Evolutionary conservation across 805 yeast species (phyloP).

Genomic region (Cyberlindnera euphorbiiphila): DNA sequence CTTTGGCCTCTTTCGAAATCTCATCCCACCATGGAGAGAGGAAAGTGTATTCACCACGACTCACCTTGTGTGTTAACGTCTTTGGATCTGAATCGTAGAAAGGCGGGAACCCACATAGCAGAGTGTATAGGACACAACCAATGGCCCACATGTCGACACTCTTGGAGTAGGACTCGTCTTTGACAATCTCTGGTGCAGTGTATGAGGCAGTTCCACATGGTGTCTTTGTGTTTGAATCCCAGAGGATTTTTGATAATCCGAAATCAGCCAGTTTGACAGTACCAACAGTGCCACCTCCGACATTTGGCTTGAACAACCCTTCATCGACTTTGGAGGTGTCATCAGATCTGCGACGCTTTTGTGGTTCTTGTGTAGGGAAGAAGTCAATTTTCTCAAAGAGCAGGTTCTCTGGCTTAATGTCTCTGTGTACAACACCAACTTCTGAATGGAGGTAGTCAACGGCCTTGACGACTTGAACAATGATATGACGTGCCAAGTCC

Average conservation of each 20-base stretch:
- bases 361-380: slow-evolving; percentile 22
- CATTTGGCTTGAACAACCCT: slow-evolving; percentile 47
- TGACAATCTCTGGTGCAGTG: slow-evolving; percentile 69
- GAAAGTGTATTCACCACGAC: slow-evolving; percentile 68
- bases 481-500: slow-evolving; percentile 56
- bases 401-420: slow-evolving; percentile 92
- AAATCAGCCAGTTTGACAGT: slow-evolving; percentile 64
- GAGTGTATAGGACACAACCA: slow-evolving; percentile 66
- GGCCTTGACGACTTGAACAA: slow-evolving; percentile 76
- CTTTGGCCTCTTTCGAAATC: slow-evolving; percentile 81
- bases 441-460: slow-evolving; percentile 89
- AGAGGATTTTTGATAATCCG: slow-evolving; percentile 60
- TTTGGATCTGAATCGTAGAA: slow-evolving; percentile 80
- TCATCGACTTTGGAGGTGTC: slow-evolving; percentile 56
- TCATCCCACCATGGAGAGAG: slow-evolving; percentile 89
- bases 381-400: slow-evolving; percentile 50
- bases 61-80: slow-evolving; percentile 64
- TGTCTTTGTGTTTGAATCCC: slow-evolving; percentile 51
- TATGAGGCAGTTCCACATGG: slow-evolving; percentile 79
- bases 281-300: slow-evolving; percentile 66
- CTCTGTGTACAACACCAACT: slow-evolving; percentile 91
- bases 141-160: slow-evolving; percentile 73
- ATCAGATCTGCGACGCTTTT: slow-evolving; percentile 42
- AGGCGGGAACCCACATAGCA: slow-evolving; percentile 83
- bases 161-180: slow-evolving; percentile 56